Base-by-base conservation (phyloP, 352 stramenopile species). In the Sclerospora graminicola region DNA sequence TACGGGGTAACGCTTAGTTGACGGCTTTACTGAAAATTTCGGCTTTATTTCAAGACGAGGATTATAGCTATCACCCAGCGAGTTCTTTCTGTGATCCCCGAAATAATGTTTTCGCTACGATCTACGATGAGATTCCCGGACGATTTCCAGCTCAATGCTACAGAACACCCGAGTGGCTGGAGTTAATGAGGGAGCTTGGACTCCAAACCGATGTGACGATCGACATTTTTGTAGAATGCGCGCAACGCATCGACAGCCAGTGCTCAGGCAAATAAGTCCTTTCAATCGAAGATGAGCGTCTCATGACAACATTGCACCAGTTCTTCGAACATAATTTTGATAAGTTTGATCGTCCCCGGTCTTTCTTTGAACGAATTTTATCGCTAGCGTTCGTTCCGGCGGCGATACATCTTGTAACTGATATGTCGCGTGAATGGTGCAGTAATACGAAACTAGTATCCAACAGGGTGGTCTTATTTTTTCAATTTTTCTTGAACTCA, bases 171-270 rank as follows among this genome's bases (percentile, higher is more conserved):
- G 58, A 69, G 29, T 95, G 84, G 83, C 61, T 95, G 2, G 62
- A 84, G 46, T 50, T 95, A 13, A 78, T 95, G 60, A 51, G 44
- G 26, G 81, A 90, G 31, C 80, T 95, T 11, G 84, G 84, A 13
- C 54, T 95, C 8, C 69, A 62, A 31, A 80, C 67, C 4, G 79
- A 89, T 27, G 65, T 94, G 29, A 78, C 80, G 7, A 57, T 79
- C 20, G 72, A 93, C 3, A 72, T 87, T 21, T 94, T 94, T 45
- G 53, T 94, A 24, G 65, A 84, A 38, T 94, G 83, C 30, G 83
- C 83, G 0, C 57, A 68, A 34, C 77, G 83, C 27, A 69, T 91
- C 20, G 75, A 88, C 45, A 54, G 40, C 1, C 37, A 82, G 4
- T 82, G 62, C 36, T 68, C 63, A 1, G 48, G 53, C 13, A 84